These are phyloP conservation scores for Maudiozyma turicensis DNA, from an alignment of 805 yeast genomes.

Conservation along the genomic window DNA sequence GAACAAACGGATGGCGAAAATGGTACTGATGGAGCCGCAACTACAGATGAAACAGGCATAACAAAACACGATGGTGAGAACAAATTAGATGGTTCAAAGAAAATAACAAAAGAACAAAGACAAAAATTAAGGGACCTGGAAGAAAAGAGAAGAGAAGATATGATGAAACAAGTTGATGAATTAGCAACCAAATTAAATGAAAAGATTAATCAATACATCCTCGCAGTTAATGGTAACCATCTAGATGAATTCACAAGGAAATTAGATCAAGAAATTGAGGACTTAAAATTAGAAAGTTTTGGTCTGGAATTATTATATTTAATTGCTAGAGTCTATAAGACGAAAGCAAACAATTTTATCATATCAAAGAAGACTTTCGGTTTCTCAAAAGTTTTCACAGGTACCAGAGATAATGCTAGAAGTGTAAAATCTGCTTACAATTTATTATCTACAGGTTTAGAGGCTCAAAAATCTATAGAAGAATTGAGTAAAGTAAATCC, in stretches of 20 bases:
- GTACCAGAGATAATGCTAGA: conserved; percentile 75
- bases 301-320: conserved; percentile 81
- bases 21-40: conserved; percentile 10
- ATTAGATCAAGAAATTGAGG: conserved; percentile 56
- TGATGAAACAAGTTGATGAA: conserved; percentile 40
- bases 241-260: conserved; percentile 40
- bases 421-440: conserved; percentile 76
- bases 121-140: conserved; percentile 43
- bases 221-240: conserved; percentile 40
- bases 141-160: conserved; percentile 43
- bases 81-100: conserved; percentile 19
- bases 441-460: conserved; percentile 74
- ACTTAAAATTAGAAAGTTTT: conserved; percentile 87
- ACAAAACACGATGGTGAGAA: conserved; percentile 30
- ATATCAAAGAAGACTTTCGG: conserved; percentile 79
- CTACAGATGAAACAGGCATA: conserved; percentile 10
- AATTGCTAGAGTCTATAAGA: conserved; percentile 69
- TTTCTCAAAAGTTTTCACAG: conserved; percentile 70
- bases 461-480: conserved; percentile 73
- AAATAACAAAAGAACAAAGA: conserved; percentile 34
- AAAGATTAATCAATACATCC: conserved; percentile 36
- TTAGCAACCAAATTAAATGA: conserved; percentile 40
- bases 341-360: conserved; percentile 64
- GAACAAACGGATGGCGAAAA: conserved; percentile 33
- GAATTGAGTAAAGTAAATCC: conserved; percentile 64